A percentile compares a stretch with the other conserved stretches of the same genome.
Evolutionary conservation across 1,284 basidiomycete species (phyloP).

Genomic region (Phellopilus nigrolimitatus): DNA sequence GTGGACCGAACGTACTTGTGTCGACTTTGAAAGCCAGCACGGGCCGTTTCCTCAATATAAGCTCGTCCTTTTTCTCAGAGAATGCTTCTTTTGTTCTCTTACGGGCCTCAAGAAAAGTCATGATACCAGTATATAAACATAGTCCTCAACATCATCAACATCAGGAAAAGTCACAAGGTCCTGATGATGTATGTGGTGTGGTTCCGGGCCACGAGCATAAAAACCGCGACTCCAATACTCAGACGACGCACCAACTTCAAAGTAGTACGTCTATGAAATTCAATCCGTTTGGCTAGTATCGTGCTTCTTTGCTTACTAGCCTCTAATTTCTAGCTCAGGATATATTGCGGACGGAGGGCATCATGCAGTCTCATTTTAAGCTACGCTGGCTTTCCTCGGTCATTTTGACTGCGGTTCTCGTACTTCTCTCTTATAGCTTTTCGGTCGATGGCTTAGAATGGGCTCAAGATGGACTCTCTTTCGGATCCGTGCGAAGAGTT

Average conservation of each 20-base stretch:
- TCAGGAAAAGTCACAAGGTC: conserved; percentile 9
- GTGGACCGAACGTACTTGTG: too few relatives aligned
- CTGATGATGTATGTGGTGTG: neutral
- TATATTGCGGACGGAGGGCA: neutral
- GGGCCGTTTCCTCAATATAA: too few relatives aligned
- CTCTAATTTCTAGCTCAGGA: neutral
- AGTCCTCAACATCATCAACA: too few relatives aligned
- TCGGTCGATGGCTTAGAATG: neutral
- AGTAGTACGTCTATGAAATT: neutral
- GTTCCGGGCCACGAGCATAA: neutral
- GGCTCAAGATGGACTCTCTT: neutral
- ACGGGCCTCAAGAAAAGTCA: too few relatives aligned
- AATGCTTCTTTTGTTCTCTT: too few relatives aligned
- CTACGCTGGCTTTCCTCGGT: conserved; percentile 7
- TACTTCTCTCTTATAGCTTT: conserved; percentile 9
- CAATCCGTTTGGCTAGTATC: neutral
- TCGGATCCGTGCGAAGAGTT: too few relatives aligned
- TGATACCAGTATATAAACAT: too few relatives aligned
- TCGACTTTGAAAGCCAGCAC: too few relatives aligned
- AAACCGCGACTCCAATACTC: too few relatives aligned
- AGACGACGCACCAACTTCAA: too few relatives aligned
- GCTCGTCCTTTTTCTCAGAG: too few relatives aligned
- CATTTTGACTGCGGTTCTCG: conserved; percentile 7
- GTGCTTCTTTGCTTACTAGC: neutral
- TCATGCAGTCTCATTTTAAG: neutral